Conservation (phyloP, 108 stramenopile species). For the Chaetoceros muelleri region DNA sequence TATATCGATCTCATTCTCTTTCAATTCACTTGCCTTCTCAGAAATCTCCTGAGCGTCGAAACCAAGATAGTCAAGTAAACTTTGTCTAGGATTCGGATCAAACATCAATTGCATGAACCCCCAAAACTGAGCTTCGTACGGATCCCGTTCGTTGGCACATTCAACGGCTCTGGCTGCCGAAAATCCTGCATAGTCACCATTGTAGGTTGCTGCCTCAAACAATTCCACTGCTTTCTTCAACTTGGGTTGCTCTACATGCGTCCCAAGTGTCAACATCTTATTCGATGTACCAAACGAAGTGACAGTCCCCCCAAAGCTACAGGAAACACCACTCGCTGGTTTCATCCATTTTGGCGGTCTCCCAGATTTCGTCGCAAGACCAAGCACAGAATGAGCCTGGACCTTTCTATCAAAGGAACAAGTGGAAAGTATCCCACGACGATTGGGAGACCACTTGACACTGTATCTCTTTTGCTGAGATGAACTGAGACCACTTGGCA, state of each 20-base stretch:
- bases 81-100: constrained; percentile 80
- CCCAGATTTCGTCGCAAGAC: constrained; percentile 48
- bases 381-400: constrained; percentile 81
- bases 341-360: constrained; percentile 94
- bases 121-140: constrained; percentile 69
- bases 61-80: constrained; percentile 84
- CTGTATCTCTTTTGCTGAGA: constrained; percentile 69
- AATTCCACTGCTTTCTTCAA: constrained; percentile 43
- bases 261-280: constrained; percentile 34
- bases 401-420: constrained; percentile 95
- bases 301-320: constrained; percentile 86
- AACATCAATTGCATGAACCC: constrained; percentile 93
- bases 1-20: constrained; percentile 7
- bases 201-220: constrained; percentile 60
- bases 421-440: constrained; percentile 82
- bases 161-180: constrained; percentile 49
- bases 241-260: constrained; percentile 52
- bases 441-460: constrained; percentile 85
- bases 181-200: constrained; percentile 46
- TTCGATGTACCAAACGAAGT: constrained; percentile 54
- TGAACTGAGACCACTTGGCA: constrained; percentile 48
- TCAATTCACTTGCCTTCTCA: constrained; percentile 31
- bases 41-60: constrained; percentile 75
- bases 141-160: constrained; percentile 21
- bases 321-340: constrained; percentile 73